Percentiles rank a stretch among this genome's conserved stretches.
Evolutionary conservation across 2,329 filamentous ascomycete genomes (phyloP).

Genomic region (Monosporascus sp.): DNA sequence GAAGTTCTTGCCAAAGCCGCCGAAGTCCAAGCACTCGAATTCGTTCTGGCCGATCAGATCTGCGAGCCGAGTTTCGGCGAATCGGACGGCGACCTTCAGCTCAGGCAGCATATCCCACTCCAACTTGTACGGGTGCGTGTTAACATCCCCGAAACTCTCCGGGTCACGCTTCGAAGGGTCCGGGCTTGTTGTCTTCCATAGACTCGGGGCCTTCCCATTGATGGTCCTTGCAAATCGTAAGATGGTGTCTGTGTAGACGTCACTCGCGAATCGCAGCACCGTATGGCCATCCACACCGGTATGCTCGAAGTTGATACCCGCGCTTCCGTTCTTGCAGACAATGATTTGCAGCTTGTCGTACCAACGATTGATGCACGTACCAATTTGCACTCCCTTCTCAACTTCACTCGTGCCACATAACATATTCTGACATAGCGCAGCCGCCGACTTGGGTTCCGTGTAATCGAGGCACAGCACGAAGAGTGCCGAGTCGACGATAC

Average conservation of each 20-base stretch:
- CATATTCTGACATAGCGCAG: slow-evolving; percentile 96
- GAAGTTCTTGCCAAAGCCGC: slow-evolving; percentile 90
- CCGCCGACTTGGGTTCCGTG: slow-evolving; percentile 73
- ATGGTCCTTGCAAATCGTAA: slow-evolving; percentile 91
- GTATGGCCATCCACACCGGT: slow-evolving; percentile 97
- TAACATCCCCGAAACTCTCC: slow-evolving; percentile 86
- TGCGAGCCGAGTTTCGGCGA: slow-evolving; percentile 88
- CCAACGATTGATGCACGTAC: slow-evolving; percentile 97
- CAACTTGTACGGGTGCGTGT: slow-evolving; percentile 88
- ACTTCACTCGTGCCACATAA: slow-evolving; percentile 91
- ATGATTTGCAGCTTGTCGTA: slow-evolving; percentile 99
- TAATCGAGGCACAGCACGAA: slow-evolving; percentile 93
- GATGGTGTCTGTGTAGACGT: slow-evolving; percentile 96
- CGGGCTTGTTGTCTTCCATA: slow-evolving; percentile 87
- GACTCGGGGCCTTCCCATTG: slow-evolving; percentile 83
- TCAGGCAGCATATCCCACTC: slow-evolving; percentile 98
- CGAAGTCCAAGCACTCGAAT: slow-evolving; percentile 86
- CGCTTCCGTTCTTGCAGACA: slow-evolving; percentile 96
- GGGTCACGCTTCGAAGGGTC: slow-evolving; percentile 91
- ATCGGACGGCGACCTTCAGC: slow-evolving; percentile 82
- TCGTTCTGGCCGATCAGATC: slow-evolving; percentile 97
- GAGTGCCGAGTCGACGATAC: slow-evolving; percentile 88
- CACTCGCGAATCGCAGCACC: slow-evolving; percentile 90
- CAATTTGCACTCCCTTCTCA: slow-evolving; percentile 89
- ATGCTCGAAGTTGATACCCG: slow-evolving; percentile 98